Base-by-base conservation (phyloP, 2,329 filamentous ascomycete genomes). In the Claviceps africana region DNA sequence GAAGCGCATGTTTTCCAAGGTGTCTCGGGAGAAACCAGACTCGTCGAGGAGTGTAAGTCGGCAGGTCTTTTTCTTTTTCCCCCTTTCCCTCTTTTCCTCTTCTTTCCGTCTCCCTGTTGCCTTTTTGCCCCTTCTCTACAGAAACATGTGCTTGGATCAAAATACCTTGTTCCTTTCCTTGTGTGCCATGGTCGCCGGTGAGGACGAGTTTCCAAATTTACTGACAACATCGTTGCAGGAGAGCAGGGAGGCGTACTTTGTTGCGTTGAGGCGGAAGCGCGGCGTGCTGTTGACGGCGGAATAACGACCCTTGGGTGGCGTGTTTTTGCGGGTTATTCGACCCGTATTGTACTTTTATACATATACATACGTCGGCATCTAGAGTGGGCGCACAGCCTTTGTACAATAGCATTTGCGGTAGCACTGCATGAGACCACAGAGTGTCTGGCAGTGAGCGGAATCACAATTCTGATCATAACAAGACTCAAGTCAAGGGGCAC, bases 21-120 rank as follows among this genome's bases (percentile, higher is more conserved):
- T 98, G 2, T 75, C 85, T 61, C 77, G 90, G 54, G 86, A 95
- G 66, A 98, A 98, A 67, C 93, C 94, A 1, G 86, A 94, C 52
- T 86, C 89, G 7, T 97, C 91, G 39, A 79, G 93, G 62, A 86
- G 77, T 66, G 93, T 94, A 75, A 61, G 82, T 73, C 22, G 19
- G 40, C 19, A 15, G 39, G 10, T 13, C 40, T 43, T 43, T 44
- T 15, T 9, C 21, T 28, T 28, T 43, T 44, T 17, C 22, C 2
- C 6, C 11, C 5, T 33, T 25, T 31, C 15, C 8, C 19, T 17
- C 9, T 48, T 28, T 8, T 40, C 5, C 13, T 37, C 44, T 21
- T 9, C 21, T 15, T 21, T 25, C 37, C 2, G 11, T 10, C 1
- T 8, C 17, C 10, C 19, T 19, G 5, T 19, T 47, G 17, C n/a